Evolutionary conservation across 2,329 filamentous ascomycete genomes (phyloP), one percentile per base, ranked within the genome.

Genomic region (Botrytis pseudocinerea): DNA sequence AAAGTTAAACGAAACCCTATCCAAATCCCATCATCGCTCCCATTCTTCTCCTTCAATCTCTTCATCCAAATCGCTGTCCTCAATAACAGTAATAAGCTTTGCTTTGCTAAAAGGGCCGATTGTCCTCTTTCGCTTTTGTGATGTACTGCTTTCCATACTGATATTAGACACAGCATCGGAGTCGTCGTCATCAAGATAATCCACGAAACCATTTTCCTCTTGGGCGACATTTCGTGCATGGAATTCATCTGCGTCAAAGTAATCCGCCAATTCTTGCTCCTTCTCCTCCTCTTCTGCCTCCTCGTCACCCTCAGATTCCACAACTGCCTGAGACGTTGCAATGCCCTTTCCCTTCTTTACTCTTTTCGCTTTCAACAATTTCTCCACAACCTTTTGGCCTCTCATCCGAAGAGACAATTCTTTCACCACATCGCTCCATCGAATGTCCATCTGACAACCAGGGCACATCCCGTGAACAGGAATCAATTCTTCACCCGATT

Each of bases 391-490:
- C 73, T 92, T 91, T 71, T 86, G 82, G 0, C 92, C 94, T 38
- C 93, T 87, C 51, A 89, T 84, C 46, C 95, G 87, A 66, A 97
- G 83, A 69, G 88, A 96, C 77, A 97, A 82, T 80, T 97, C 95
- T 80, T 90, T 95, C 84, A 97, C 92, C 83, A 98, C 88, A 65
- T 92, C 88, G 0, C 86, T 85, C 95, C 95, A 98, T 69, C 85
- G 81, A 2, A 94, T 83, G 7, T 84, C 82, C 0, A 85, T 84
- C 1, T 85, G 82, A 79, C 95, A 98, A 32, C 83, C 83, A 0
- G 93, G 93, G 82, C 95, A 98, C 2, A 78, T 82, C 3, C 94
- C 94, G 48, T 85, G 80, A 1, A 88, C 84, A 0, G 95, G 95
- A 1, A 97, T 79, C 1, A 97, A 70, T 20, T 79, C 8, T 22